Percentiles rank a stretch among this genome's conserved stretches.
phyloP scores from a whole-genome alignment of 2,329 filamentous ascomycete genomes.

The Exophiala sp. region DNA sequence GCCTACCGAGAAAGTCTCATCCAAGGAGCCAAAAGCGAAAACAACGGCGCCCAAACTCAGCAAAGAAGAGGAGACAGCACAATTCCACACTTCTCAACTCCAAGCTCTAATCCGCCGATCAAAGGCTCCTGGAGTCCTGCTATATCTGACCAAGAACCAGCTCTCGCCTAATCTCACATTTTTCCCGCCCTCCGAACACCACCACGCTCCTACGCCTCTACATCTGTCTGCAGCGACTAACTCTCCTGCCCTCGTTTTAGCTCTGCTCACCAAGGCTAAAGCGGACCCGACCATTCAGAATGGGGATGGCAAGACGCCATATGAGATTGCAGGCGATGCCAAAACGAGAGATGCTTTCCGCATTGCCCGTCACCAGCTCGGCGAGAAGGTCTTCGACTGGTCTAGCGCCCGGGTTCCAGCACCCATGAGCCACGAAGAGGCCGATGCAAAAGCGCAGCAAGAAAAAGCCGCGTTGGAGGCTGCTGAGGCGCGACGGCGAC shows the following conservation, averaged over 20 bases:
- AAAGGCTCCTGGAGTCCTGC: constrained; percentile 78
- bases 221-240: constrained; percentile 82
- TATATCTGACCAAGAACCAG: constrained; percentile 72
- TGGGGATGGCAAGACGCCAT: constrained; percentile 73
- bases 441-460: constrained; percentile 60
- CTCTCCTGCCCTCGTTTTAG: constrained; percentile 66
- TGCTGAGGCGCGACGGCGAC: constrained; percentile 64
- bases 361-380: constrained; percentile 74
- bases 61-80: constrained; percentile 75
- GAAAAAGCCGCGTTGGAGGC: constrained; percentile 65
- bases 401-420: constrained; percentile 65
- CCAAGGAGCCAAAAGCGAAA: constrained; percentile 33
- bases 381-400: constrained; percentile 74
- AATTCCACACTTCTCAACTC: constrained; percentile 81
- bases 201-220: constrained; percentile 75
- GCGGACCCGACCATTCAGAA: constrained; percentile 69
- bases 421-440: constrained; percentile 64
- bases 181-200: constrained; percentile 57
- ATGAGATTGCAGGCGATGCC: constrained; percentile 80
- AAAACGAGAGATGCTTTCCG: constrained; percentile 86
- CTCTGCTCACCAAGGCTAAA: constrained; percentile 66
- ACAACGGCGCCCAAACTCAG: constrained; percentile 56
- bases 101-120: constrained; percentile 82
- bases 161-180: constrained; percentile 70
- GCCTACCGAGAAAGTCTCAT: constrained; percentile 8